Evolutionary conservation across 129 eudicot genomes (phyloP).

Genomic region (Lactuca sativa): DNA sequence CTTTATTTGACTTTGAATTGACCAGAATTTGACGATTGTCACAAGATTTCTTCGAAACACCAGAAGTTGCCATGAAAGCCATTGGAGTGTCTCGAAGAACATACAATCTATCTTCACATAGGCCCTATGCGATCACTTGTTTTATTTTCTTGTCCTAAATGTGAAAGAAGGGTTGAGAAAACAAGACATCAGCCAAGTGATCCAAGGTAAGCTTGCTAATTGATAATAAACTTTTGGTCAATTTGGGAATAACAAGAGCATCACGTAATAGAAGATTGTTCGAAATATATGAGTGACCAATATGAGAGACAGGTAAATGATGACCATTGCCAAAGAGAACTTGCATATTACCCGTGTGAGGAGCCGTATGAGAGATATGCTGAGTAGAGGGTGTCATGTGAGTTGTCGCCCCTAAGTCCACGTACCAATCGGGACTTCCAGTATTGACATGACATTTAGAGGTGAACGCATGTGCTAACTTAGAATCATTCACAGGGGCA

Average conservation of each 20-base stretch:
- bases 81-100: not conserved
- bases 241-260: too few species aligned
- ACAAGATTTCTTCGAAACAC: not conserved
- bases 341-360: not conserved
- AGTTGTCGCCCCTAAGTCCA: too few species aligned
- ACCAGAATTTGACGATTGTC: too few species aligned
- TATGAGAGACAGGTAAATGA: not conserved
- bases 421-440: too few species aligned
- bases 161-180: too few species aligned
- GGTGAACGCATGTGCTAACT: not conserved
- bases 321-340: not conserved
- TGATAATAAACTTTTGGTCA: too few species aligned
- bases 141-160: too few species aligned
- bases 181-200: too few species aligned
- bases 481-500: not conserved
- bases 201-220: too few species aligned
- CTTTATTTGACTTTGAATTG: too few species aligned
- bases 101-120: not conserved
- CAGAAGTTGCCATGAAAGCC: not conserved
- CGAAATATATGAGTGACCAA: not conserved
- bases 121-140: not conserved
- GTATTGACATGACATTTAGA: too few species aligned
- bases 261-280: not conserved
- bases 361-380: too few species aligned
- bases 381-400: not conserved